Evolutionary conservation across 1,284 basidiomycete genomes (phyloP).

Genomic region (Veloporphyrellus conicus): DNA sequence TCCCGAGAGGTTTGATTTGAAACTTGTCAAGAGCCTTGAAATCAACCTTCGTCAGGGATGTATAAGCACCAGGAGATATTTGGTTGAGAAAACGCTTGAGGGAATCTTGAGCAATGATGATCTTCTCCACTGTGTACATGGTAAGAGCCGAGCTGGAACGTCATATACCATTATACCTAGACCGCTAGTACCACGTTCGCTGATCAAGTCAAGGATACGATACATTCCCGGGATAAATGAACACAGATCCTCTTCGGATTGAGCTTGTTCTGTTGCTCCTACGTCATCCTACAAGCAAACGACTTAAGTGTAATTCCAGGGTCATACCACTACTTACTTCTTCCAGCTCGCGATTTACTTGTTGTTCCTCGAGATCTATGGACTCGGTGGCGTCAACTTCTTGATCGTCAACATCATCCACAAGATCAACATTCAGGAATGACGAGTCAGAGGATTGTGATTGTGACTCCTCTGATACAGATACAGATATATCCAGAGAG

Average conservation of each 20-base stretch:
- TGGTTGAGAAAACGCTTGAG: slow-evolving; percentile 44
- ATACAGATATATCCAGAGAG: neutral
- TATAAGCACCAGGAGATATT: slow-evolving; percentile 45
- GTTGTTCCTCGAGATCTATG: slow-evolving; percentile 14
- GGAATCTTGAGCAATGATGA: slow-evolving; percentile 52
- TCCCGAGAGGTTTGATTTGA: slow-evolving; percentile 44
- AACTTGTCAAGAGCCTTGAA: slow-evolving; percentile 47
- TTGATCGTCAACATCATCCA: slow-evolving; percentile 13
- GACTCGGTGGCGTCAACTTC: slow-evolving; percentile 18
- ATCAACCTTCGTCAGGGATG: slow-evolving; percentile 50
- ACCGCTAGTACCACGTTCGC: slow-evolving; percentile 48
- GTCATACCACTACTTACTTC: slow-evolving; percentile 11
- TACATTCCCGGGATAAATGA: slow-evolving; percentile 41
- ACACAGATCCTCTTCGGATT: slow-evolving; percentile 27
- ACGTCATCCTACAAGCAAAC: slow-evolving; percentile 14
- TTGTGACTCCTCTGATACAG: slow-evolving; percentile 10
- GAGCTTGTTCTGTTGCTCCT: slow-evolving; percentile 6
- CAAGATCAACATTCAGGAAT: slow-evolving; percentile 18
- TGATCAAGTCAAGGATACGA: slow-evolving; percentile 53
- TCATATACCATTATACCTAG: slow-evolving; percentile 37
- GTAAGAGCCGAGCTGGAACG: slow-evolving; percentile 2
- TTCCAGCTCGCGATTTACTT: slow-evolving; percentile 9
- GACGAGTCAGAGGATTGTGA: slow-evolving; percentile 23
- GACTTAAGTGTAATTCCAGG: neutral
- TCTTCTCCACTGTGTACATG: slow-evolving; percentile 47